Evolutionary conservation across 768 basidiomycete genomes (phyloP).

Genomic region (Mycena amicta): DNA sequence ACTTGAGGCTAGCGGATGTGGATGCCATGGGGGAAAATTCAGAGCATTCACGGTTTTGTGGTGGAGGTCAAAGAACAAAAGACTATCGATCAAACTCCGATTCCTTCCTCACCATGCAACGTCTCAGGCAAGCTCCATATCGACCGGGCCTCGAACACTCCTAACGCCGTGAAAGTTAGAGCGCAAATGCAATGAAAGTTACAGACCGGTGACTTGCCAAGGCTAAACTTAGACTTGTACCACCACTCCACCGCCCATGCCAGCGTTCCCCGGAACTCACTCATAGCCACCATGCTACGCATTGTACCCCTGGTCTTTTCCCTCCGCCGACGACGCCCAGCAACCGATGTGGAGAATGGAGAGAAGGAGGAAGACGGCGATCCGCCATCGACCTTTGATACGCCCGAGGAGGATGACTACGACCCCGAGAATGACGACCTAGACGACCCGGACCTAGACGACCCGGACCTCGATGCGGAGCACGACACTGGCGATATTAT

Average conservation of each 20-base stretch:
- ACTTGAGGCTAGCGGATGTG: not conserved
- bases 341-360: not conserved
- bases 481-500: constrained; percentile 20
- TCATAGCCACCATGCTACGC: not conserved
- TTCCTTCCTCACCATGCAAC: too few species aligned
- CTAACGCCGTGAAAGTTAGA: too few species aligned
- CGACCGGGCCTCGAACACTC: too few species aligned
- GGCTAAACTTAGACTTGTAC: not conserved
- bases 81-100: too few species aligned
- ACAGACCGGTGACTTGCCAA: too few species aligned
- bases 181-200: too few species aligned
- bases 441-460: constrained; percentile 15
- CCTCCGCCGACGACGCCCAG: not conserved
- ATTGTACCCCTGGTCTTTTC: not conserved
- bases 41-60: too few species aligned
- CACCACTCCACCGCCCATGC: not conserved
- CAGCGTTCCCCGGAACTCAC: not conserved
- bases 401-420: not conserved
- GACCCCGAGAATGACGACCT: not conserved
- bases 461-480: constrained; percentile 13
- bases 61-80: too few species aligned
- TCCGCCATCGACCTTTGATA: not conserved
- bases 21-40: not conserved
- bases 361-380: not conserved
- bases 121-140: too few species aligned